phyloP scores from a whole-genome alignment of 768 basidiomycete genomes.

The Tricholoma flavovirens region DNA sequence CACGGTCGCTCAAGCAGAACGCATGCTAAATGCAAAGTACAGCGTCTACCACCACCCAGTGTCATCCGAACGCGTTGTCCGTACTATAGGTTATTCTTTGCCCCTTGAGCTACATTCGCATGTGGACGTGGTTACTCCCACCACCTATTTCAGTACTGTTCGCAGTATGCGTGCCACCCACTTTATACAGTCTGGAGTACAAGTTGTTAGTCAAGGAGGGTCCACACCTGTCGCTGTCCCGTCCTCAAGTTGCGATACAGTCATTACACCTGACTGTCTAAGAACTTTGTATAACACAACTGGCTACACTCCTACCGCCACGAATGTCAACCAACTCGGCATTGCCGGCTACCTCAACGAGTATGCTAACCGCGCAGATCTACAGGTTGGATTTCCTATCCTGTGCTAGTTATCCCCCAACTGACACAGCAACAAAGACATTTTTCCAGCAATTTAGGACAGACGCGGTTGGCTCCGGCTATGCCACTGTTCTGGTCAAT shows the following conservation, averaged over 20 bases:
- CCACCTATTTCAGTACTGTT: constrained; percentile 37
- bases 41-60: constrained; percentile 46
- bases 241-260: constrained; percentile 37
- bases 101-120: constrained; percentile 47
- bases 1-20: constrained; percentile 51
- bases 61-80: constrained; percentile 46
- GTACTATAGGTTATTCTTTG: constrained; percentile 56
- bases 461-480: constrained; percentile 41
- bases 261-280: constrained; percentile 55
- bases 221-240: constrained; percentile 20
- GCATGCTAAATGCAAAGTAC: constrained; percentile 58
- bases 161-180: constrained; percentile 44
- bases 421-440: not conserved
- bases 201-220: not conserved
- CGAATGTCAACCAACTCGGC: constrained; percentile 47
- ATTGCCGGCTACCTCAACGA: constrained; percentile 54
- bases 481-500: constrained; percentile 48
- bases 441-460: constrained; percentile 11
- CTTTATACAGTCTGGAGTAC: not conserved
- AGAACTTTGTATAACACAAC: constrained; percentile 50
- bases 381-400: not conserved
- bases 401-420: too few species aligned
- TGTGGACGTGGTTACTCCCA: constrained; percentile 55
- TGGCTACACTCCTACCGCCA: constrained; percentile 37
- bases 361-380: constrained; percentile 43